These are phyloP conservation scores for Mortierella sp. DNA, from an alignment of 371 early-diverging fungal species.

Conservation along the genomic window DNA sequence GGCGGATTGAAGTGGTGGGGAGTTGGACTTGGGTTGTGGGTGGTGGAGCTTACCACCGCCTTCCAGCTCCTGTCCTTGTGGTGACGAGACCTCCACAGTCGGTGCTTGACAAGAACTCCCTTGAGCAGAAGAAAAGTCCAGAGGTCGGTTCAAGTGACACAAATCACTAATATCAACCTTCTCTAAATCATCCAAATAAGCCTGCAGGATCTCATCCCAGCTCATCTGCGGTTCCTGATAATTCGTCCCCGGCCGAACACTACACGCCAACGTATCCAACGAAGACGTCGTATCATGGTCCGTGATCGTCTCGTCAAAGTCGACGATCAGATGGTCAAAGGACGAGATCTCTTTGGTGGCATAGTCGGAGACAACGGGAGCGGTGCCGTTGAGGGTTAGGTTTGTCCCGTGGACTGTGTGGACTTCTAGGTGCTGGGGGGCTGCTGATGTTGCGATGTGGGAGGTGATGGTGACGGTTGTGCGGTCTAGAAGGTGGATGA, in stretches of 20 bases:
- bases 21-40: slow-evolving; percentile 10
- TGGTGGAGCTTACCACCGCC: slow-evolving; percentile 1
- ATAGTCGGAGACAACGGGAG: neutral
- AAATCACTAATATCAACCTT: slow-evolving; percentile 42
- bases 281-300: slow-evolving; percentile 54
- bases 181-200: slow-evolving; percentile 47
- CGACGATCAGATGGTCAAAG: slow-evolving; percentile 49
- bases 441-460: neutral
- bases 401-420: slow-evolving; percentile 21
- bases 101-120: neutral
- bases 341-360: slow-evolving; percentile 8
- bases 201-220: slow-evolving; percentile 49
- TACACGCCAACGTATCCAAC: slow-evolving; percentile 35
- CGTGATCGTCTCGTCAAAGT: slow-evolving; percentile 58
- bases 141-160: slow-evolving; percentile 23
- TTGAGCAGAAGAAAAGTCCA: neutral
- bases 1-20: neutral
- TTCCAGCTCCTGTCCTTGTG: slow-evolving; percentile 1
- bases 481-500: slow-evolving; percentile 30
- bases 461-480: neutral
- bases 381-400: slow-evolving; percentile 15
- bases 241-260: slow-evolving; percentile 19
- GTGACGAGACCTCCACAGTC: neutral
- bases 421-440: slow-evolving; percentile 9
- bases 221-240: slow-evolving; percentile 33